Evolutionary conservation across 345 rosid genomes (phyloP).

Genomic region (Capsella bursapastoris): DNA sequence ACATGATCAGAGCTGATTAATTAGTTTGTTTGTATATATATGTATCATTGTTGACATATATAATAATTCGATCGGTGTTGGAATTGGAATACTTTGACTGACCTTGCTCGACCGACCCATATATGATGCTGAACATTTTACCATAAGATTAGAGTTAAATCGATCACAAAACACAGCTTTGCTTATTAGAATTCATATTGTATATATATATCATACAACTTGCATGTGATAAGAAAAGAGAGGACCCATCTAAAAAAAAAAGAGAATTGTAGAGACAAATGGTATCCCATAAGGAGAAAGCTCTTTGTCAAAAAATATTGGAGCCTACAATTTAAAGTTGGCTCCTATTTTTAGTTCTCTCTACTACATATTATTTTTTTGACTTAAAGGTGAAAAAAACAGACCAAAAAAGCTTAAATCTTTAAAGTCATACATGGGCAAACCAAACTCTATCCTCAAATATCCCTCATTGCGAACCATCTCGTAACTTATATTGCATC

Average conservation of each 20-base stretch:
- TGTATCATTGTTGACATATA: neutral
- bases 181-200: neutral
- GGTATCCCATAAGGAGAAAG: slow-evolving; percentile 47
- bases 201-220: neutral
- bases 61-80: neutral
- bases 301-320: slow-evolving; percentile 34
- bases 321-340: slow-evolving; percentile 39
- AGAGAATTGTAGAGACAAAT: slow-evolving; percentile 43
- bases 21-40: neutral
- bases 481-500: neutral
- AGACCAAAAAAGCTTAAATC: neutral
- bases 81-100: neutral
- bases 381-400: slow-evolving; percentile 5
- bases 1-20: too few relatives aligned
- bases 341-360: neutral
- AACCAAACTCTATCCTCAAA: neutral
- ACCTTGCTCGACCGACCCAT: neutral
- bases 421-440: neutral
- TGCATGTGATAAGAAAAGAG: slow-evolving; percentile 30
- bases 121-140: neutral
- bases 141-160: slow-evolving; percentile 5
- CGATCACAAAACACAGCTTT: neutral
- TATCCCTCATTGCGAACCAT: neutral
- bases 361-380: neutral
- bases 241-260: slow-evolving; percentile 29